These are phyloP conservation scores for Ailanthus altissimus DNA, from an alignment of 345 rosid species.

Conservation along the genomic window DNA sequence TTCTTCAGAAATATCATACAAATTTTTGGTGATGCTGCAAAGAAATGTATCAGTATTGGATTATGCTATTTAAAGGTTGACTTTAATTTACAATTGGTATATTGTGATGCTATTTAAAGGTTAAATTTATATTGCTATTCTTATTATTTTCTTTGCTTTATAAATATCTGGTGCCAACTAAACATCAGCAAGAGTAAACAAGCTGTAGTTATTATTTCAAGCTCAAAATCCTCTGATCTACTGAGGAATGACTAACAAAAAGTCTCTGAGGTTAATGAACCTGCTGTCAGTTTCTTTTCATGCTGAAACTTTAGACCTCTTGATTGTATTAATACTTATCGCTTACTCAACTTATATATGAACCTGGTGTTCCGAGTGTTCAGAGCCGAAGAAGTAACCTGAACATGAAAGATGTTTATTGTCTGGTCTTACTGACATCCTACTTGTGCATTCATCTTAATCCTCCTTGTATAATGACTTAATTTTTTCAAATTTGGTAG, in stretches of 20 bases:
- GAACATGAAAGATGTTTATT: constrained; percentile 2
- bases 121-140: too few species aligned
- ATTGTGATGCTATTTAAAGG: background rate
- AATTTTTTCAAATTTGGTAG: constrained; percentile 44
- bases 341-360: background rate
- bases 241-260: background rate
- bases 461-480: background rate
- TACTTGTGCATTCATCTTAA: background rate
- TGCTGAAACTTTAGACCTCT: background rate
- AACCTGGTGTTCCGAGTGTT: background rate
- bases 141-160: background rate
- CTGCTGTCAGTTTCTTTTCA: background rate
- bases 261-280: background rate
- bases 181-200: background rate
- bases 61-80: background rate
- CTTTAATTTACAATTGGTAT: background rate
- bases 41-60: constrained; percentile 1
- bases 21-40: background rate
- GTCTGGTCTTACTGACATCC: background rate
- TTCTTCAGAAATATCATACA: background rate
- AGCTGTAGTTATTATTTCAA: background rate
- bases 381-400: background rate
- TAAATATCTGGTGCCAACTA: background rate
- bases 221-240: background rate
- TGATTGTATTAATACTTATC: background rate